Evolutionary conservation across 352 stramenopile species (phyloP), one percentile per base, ranked within the genome.

Genomic region (Pythium insidiosum): DNA sequence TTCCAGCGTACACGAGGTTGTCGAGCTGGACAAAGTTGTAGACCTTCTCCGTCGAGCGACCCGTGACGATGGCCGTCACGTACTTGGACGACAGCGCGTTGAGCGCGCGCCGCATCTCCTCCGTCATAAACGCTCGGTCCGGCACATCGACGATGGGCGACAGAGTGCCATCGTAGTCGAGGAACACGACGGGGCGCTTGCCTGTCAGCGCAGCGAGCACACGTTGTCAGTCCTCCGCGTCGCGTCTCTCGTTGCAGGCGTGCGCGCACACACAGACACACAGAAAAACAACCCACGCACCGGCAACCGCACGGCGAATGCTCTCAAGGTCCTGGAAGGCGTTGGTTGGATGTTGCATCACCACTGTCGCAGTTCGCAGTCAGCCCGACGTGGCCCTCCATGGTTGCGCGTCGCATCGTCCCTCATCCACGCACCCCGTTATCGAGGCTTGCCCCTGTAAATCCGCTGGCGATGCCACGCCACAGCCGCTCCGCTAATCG

Each of bases 101-200:
- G 18, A 91, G 65, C 11, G 74, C 63, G 26, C 53, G 41, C 25
- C 74, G 67, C 62, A 84, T 85, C 38, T 67, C 60, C 10, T 85
- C 65, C 33, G 68, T 71, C 61, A 91, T 79, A 20, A 85, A 73
- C 20, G 76, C 76, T 44, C 58, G 65, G 46, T 77, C 69, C 0
- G 79, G 76, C 10, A 85, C 72, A 38, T 85, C 77, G 22, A 90
- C 78, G 48, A 90, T 90, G 7, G 78, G 75, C 21, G 73, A 86
- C 43, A 90, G 50, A 12, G 78, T 90, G 28, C 75, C 74, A 39
- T 90, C 77, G 39, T 85, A 88, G 58, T 88, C 72, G 16, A 85
- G 56, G 51, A 88, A 85, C 30, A 88, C 60, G 22, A 85, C 75
- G 6, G 72, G 69, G 19, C 61, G 66, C 53, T 83, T 83, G 49